Percentiles rank a stretch among this genome's conserved stretches.
phyloP scores from a whole-genome alignment of 352 stramenopile genomes.

The Globisporangium abappressorium region DNA sequence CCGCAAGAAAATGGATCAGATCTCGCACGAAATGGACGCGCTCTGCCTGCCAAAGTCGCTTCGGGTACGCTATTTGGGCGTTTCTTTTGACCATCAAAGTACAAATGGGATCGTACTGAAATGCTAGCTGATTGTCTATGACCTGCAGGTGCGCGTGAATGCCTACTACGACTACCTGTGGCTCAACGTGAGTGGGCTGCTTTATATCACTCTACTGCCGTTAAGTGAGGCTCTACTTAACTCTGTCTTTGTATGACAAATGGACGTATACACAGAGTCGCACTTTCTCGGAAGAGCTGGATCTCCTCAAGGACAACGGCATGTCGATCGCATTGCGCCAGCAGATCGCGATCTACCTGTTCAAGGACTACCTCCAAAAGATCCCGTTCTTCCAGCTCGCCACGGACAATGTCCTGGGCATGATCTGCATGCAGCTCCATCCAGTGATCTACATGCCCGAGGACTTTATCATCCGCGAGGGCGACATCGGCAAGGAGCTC shows the following conservation, averaged over 20 bases:
- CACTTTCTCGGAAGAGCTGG: conserved; percentile 55
- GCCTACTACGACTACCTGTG: conserved; percentile 78
- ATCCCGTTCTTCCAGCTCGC: conserved; percentile 71
- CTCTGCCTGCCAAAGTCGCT: conserved; percentile 49
- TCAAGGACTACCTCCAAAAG: conserved; percentile 68
- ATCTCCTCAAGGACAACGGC: conserved; percentile 53
- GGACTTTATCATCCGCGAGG: conserved; percentile 61
- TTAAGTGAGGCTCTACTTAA: not conserved
- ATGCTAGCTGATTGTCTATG: not conserved
- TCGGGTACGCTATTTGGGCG: conserved; percentile 24
- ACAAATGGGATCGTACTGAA: not conserved
- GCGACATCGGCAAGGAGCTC: conserved; percentile 62
- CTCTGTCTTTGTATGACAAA: not conserved
- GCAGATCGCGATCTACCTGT: conserved; percentile 68
- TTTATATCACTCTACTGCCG: not conserved
- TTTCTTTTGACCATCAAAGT: not conserved
- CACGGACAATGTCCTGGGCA: conserved; percentile 54
- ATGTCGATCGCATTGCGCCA: conserved; percentile 56
- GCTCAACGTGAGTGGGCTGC: conserved; percentile 38
- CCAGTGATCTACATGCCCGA: conserved; percentile 69
- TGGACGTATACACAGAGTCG: conserved; percentile 33
- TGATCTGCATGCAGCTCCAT: conserved; percentile 70
- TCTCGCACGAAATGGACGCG: conserved; percentile 65
- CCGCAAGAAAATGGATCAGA: conserved; percentile 71
- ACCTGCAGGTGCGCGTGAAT: conserved; percentile 33